Evolutionary conservation across 176 grass and related monocot genomes (phyloP), one percentile per base, ranked within the genome.

Genomic region (Juncus effusus): DNA sequence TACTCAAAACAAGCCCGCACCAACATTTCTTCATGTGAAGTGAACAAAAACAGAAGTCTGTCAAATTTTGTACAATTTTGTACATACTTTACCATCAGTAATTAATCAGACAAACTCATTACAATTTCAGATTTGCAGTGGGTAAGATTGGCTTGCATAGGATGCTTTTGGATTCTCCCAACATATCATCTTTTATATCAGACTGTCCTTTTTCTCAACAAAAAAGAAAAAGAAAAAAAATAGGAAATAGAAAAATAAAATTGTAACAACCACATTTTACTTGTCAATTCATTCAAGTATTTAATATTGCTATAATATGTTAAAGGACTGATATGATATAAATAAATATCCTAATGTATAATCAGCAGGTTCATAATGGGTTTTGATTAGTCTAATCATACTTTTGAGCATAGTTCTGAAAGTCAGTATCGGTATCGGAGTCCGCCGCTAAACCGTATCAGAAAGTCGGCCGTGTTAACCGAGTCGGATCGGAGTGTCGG

Each of bases 181-280:
- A 35, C 13, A 57, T 40, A 40, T 70, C 7, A 57, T 15, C 52
- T 70, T 57, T 69, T 56, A 70, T 55, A 70, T 70, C 67, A 70
- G 16, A 41, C 40, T 19, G 67, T 57, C 37, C 52, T 40, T 35
- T 50, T 41, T 56, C 40, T 67, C 51, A 47, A 13, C 51, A 6
- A 13, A 69, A 69, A 52, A 3, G 15, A 13, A 11, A 51, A 13
- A 52, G 42, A 36, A 67, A 67, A 37, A 50, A 12, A 52, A 53
- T 67, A 36, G 7, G 11, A 7, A 28, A 28, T 28, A 28, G 19
- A 28, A 28, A 28, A 28, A 28, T 28, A 1, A 28, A 28, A 28
- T 28, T 28, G 19, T 28, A 28, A 28, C 19, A 1, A 65, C 14
- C 49, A 16, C 41, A 10, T 19, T 65, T 42, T 65, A 65, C 11